These are phyloP conservation scores for Lobosporangium transversale DNA, from an alignment of 192 early-diverging fungal species.

Conservation along the genomic window DNA sequence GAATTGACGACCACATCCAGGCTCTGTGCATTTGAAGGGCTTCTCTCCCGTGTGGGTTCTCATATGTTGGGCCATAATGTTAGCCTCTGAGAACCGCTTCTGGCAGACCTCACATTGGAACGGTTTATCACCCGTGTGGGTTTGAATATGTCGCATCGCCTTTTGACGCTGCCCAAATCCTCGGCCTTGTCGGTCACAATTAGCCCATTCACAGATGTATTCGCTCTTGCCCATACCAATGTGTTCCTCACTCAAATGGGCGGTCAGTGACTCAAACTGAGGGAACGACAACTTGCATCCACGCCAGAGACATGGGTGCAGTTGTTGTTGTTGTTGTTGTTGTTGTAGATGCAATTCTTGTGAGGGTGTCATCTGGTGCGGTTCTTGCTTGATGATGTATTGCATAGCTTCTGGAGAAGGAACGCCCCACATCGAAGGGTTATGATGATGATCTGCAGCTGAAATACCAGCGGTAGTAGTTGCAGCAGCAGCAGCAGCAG, in stretches of 20 bases:
- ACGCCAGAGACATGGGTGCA: constrained; percentile 79
- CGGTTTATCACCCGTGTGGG: constrained; percentile 83
- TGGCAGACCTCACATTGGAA: constrained; percentile 80
- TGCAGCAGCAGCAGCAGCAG: neutral
- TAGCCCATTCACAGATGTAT: constrained; percentile 60
- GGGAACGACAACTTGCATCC: constrained; percentile 64
- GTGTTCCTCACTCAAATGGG: constrained; percentile 68
- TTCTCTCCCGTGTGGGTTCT: constrained; percentile 80
- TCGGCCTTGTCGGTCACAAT: constrained; percentile 56
- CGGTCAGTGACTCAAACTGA: constrained; percentile 67
- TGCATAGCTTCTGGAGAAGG: neutral
- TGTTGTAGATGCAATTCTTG: constrained; percentile 2
- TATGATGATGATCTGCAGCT: neutral
- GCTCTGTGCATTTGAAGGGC: constrained; percentile 71
- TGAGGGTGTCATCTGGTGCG: neutral
- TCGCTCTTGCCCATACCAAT: constrained; percentile 67
- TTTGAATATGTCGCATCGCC: constrained; percentile 82
- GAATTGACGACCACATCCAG: constrained; percentile 71
- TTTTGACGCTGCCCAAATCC: constrained; percentile 64
- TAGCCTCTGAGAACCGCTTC: constrained; percentile 82
- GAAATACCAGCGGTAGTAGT: neutral
- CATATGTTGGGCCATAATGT: constrained; percentile 80
- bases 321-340: constrained; percentile 34
- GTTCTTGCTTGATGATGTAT: constrained; percentile 22
- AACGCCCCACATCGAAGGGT: neutral